Conservation (phyloP, 331 rosid genomes). For the Pyracantha coccinea region DNA sequence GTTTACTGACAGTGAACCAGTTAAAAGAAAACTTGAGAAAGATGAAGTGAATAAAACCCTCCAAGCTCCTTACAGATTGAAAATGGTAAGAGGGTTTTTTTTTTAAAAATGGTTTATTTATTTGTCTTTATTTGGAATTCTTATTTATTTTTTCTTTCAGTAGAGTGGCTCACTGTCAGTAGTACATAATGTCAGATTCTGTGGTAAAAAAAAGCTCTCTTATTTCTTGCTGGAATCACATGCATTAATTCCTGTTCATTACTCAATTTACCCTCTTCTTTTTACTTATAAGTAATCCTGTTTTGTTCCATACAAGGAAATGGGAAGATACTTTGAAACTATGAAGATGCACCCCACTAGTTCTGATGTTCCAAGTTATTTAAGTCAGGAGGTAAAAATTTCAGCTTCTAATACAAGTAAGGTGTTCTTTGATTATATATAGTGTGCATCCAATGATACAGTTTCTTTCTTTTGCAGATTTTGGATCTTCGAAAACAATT, state of each 20-base stretch:
- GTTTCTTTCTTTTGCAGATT: slow-evolving; percentile 39
- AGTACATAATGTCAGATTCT: neutral
- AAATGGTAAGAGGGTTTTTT: slow-evolving; percentile 33
- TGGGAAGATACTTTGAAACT: slow-evolving; percentile 35
- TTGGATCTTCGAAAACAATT: slow-evolving; percentile 62
- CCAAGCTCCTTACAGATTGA: slow-evolving; percentile 25
- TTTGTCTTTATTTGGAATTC: neutral
- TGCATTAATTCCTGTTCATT: no score
- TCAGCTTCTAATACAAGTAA: neutral
- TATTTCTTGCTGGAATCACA: neutral
- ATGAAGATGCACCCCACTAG: slow-evolving; percentile 1
- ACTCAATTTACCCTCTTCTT: no score
- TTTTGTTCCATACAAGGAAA: slow-evolving; percentile 30
- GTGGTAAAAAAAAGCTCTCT: neutral
- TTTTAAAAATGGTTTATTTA: no score
- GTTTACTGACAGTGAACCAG: slow-evolving; percentile 47
- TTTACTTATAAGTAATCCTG: neutral
- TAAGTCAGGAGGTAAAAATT: slow-evolving; percentile 59
- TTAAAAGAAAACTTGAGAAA: slow-evolving; percentile 39
- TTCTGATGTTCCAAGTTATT: slow-evolving; percentile 47
- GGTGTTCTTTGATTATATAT: neutral
- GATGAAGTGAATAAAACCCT: slow-evolving; percentile 26
- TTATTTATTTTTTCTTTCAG: neutral
- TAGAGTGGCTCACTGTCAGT: neutral
- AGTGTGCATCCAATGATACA: neutral